Evolutionary conservation across 495 filamentous ascomycete genomes (phyloP), one percentile per base, ranked within the genome.

Genomic region (Durotheca rogersii): DNA sequence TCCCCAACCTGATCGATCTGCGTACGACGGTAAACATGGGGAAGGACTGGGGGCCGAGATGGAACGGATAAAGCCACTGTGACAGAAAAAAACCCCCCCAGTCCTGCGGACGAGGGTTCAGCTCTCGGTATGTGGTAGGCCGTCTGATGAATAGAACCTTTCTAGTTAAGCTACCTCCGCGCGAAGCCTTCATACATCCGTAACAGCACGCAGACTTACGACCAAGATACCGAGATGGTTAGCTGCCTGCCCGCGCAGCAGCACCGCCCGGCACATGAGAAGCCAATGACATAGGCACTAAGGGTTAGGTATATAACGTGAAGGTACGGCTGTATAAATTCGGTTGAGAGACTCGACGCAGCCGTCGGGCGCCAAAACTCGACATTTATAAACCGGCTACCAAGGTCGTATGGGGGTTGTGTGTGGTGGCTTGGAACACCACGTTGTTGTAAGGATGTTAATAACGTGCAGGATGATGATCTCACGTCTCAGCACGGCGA

Each of bases 371-470:
- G 4, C 37, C 20, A 30, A 17, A 36, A 40, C 40, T 10, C 21
- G 21, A 39, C 16, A 15, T 38, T 32, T 38, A 51, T 54, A 30
- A 33, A 51, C 34, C 17, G 21, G 16, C 31, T 53, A 17, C 38
- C 31, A 53, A 6, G 49, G 16, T 40, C 29, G 34, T 29, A 41
- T 47, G 27, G 19, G 41, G 17, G n/a, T n/a, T n/a, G n/a, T 51
- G 40, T 29, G 19, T 50, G 25, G 56, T 54, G 56, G 56, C 56
- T 59, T 59, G 51, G 50, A 51, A 59, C 56, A 50, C 56, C 56
- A 59, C 56, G 56, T 59, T 59, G 41, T 41, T 54, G 56, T 59
- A 59, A 59, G 56, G 50, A 51, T 59, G 46, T 47, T 42, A 32
- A 38, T 33, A 53, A 50, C 56, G 36, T 50, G 45, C 31, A 48